Evolutionary conservation across 179 eudicot genomes (phyloP).

Genomic region (Patellifolia procumbens): DNA sequence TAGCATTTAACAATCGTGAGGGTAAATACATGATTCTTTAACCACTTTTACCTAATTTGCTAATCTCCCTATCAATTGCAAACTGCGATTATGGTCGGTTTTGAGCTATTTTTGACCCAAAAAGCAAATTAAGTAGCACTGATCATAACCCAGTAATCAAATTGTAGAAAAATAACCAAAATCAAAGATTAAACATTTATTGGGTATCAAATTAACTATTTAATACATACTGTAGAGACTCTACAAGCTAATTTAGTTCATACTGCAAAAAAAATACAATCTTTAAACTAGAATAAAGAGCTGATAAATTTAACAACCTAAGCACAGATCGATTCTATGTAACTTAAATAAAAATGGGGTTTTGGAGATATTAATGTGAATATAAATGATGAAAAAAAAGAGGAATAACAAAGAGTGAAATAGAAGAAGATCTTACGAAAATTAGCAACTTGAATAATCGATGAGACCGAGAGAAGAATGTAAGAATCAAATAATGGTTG

Average conservation of each 20-base stretch:
- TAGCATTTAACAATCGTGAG: no score
- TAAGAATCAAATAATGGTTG: no score
- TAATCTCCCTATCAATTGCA: no score
- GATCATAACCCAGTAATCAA: neutral
- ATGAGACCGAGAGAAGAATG: slow-evolving; percentile 3
- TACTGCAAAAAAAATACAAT: neutral
- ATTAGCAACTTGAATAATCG: neutral
- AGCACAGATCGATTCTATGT: neutral
- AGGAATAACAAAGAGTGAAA: neutral
- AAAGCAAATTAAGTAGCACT: no score
- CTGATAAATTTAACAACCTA: neutral
- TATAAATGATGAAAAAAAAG: slow-evolving; percentile 5
- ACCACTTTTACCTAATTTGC: no score
- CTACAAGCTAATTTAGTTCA: neutral
- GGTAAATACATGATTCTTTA: no score
- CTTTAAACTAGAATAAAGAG: neutral
- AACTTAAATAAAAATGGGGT: neutral
- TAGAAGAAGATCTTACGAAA: slow-evolving; percentile 23
- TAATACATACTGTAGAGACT: neutral
- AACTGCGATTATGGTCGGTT: no score
- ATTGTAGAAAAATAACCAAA: neutral
- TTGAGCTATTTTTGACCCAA: no score
- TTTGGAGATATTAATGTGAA: neutral
- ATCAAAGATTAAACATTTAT: neutral
- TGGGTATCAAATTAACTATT: neutral